Conservation (phyloP, 2,329 filamentous ascomycete genomes). For the Colletotrichum aenigma region DNA sequence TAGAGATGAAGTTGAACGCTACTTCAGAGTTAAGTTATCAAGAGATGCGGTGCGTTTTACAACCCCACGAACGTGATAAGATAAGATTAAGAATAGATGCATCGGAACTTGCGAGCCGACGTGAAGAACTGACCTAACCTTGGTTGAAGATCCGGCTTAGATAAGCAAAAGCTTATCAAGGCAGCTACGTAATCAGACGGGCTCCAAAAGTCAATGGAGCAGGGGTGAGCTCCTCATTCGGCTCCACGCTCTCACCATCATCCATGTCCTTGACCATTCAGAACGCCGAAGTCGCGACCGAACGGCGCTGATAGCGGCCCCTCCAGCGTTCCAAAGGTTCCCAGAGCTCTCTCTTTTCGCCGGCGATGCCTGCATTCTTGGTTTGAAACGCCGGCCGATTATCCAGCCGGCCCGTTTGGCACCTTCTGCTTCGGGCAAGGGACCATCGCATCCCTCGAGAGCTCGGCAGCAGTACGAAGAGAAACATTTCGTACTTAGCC, state of each 20-base stretch:
- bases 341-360: not conserved
- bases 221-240: conserved; percentile 19
- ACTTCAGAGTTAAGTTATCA: not conserved
- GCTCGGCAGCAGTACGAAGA: not conserved
- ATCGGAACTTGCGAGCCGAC: not conserved
- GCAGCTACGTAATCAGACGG: conserved; percentile 13
- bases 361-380: conserved; percentile 3
- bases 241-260: conserved; percentile 18
- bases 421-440: conserved; percentile 19
- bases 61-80: not conserved
- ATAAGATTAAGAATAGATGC: not conserved
- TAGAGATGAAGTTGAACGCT: not conserved
- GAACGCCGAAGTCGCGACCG: conserved; percentile 18
- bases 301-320: conserved; percentile 1
- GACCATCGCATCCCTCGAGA: not conserved
- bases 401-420: conserved; percentile 8
- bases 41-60: not conserved
- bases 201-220: not conserved
- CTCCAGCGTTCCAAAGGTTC: not conserved
- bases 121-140: not conserved
- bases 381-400: conserved; percentile 14
- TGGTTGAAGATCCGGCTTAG: not conserved
- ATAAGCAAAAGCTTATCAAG: conserved; percentile 6
- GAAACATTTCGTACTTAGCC: not conserved
- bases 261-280: conserved; percentile 16